Percentiles rank a stretch among this genome's conserved stretches.
Conservation (phyloP, 352 stramenopile species). For the Globisporangium cylindrosporum region DNA sequence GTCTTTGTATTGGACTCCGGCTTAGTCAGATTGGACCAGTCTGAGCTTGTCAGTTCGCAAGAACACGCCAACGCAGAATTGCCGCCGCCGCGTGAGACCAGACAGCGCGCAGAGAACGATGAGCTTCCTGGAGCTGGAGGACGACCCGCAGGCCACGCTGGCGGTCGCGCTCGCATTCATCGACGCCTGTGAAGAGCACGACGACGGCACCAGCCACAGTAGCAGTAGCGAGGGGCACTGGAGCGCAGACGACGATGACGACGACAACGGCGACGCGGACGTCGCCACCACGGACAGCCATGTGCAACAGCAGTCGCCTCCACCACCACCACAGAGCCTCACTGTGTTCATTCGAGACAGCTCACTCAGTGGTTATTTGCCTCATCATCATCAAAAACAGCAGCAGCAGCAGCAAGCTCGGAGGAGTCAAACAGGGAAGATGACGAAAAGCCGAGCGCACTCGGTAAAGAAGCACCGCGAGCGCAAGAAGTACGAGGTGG, state of each 20-base stretch:
- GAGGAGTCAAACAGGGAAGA: too few species aligned
- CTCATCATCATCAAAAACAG: neutral
- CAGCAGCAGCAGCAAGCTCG: neutral
- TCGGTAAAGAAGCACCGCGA: neutral
- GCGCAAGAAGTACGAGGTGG: neutral
- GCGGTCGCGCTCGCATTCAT: conserved; percentile 21
- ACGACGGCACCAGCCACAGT: neutral
- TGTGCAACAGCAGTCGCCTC: too few species aligned
- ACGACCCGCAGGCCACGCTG: conserved; percentile 15
- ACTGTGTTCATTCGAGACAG: conserved; percentile 7
- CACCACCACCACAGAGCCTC: neutral
- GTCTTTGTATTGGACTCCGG: too few species aligned
- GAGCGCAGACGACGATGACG: neutral
- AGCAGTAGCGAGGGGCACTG: conserved; percentile 4
- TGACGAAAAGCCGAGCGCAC: too few species aligned
- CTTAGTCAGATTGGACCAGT: too few species aligned
- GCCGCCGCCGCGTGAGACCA: too few species aligned
- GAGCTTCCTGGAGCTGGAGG: conserved; percentile 14
- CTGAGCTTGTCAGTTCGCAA: too few species aligned
- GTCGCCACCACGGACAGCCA: too few species aligned
- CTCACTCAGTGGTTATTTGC: neutral
- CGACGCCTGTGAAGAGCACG: conserved; percentile 13
- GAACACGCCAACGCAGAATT: too few species aligned
- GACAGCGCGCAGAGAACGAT: neutral
- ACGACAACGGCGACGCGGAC: neutral